phyloP scores from a whole-genome alignment of 2,329 filamentous ascomycete species.

The Neonectria sp. region DNA sequence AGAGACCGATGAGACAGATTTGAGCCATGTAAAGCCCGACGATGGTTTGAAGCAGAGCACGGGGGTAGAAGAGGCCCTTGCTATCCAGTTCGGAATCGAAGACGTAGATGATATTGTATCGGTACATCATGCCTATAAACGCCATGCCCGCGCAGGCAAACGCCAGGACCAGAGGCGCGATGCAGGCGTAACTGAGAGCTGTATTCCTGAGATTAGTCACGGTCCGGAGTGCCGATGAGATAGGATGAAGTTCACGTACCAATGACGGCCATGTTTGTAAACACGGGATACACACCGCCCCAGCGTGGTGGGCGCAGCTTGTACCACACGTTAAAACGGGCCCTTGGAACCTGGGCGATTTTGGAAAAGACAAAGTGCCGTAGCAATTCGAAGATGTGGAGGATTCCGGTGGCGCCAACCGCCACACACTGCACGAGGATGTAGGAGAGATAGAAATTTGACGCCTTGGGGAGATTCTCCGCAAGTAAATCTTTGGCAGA shows the following conservation, averaged over 20 bases:
- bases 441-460: constrained; percentile 95
- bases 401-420: constrained; percentile 80
- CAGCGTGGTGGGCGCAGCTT: constrained; percentile 81
- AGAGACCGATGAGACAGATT: constrained; percentile 87
- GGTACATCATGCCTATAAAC: constrained; percentile 89
- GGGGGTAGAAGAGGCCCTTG: constrained; percentile 88
- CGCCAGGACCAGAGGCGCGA: constrained; percentile 86
- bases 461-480: constrained; percentile 82
- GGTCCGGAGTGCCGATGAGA: neutral
- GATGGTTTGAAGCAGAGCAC: constrained; percentile 89
- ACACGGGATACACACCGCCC: constrained; percentile 87
- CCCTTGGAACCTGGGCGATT: constrained; percentile 83
- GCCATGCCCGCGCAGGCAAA: constrained; percentile 86
- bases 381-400: constrained; percentile 78
- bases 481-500: constrained; percentile 77
- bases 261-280: constrained; percentile 86
- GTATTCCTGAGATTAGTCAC: constrained; percentile 15
- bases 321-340: constrained; percentile 85
- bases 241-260: constrained; percentile 64
- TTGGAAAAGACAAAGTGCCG: constrained; percentile 74
- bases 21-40: constrained; percentile 88
- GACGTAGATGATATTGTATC: constrained; percentile 93
- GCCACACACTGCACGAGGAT: constrained; percentile 93
- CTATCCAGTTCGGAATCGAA: constrained; percentile 87
- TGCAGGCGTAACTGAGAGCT: constrained; percentile 89